Percentiles rank a stretch among this genome's conserved stretches.
Evolutionary conservation across 371 early-diverging fungal species (phyloP).

Genomic region (Mucor velutinosus): DNA sequence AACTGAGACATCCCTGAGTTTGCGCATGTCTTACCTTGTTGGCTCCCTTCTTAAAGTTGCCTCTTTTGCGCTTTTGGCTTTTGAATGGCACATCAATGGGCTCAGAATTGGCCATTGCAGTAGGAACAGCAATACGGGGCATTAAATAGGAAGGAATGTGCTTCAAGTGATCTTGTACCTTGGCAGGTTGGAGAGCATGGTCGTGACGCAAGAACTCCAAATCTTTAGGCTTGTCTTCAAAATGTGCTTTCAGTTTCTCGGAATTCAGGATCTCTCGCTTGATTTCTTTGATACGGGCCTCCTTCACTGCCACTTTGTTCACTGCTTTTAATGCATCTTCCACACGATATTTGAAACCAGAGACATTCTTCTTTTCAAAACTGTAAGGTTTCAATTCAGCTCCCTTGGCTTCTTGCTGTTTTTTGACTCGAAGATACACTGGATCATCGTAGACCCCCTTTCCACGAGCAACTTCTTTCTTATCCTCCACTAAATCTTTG

Average conservation of each 20-base stretch:
- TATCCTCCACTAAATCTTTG: conserved; percentile 37
- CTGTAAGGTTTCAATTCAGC: conserved; percentile 75
- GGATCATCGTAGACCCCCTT: conserved; percentile 60
- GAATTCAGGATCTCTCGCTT: conserved; percentile 92
- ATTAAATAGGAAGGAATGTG: conserved; percentile 92
- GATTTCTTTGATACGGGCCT: conserved; percentile 92
- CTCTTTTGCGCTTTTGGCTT: conserved; percentile 34
- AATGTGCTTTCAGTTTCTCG: conserved; percentile 93
- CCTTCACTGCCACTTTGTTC: conserved; percentile 75
- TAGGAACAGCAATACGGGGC: conserved; percentile 64
- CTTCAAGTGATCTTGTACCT: conserved; percentile 85
- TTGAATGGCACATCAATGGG: conserved; percentile 34
- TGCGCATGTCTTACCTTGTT: conserved; percentile 20
- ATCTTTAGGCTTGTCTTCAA: conserved; percentile 96
- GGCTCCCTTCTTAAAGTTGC: conserved; percentile 17
- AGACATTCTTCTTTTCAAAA: conserved; percentile 88
- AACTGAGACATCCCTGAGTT: neutral
- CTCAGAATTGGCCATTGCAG: conserved; percentile 19
- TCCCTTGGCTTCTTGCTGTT: conserved; percentile 64
- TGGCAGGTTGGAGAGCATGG: conserved; percentile 78
- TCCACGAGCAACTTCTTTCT: conserved; percentile 39
- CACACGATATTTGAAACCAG: conserved; percentile 90
- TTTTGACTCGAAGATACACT: conserved; percentile 74
- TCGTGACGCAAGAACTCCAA: conserved; percentile 93
- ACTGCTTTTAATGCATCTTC: conserved; percentile 87